Evolutionary conservation across 345 rosid species (phyloP).

Genomic region (Heritiera littoralis): DNA sequence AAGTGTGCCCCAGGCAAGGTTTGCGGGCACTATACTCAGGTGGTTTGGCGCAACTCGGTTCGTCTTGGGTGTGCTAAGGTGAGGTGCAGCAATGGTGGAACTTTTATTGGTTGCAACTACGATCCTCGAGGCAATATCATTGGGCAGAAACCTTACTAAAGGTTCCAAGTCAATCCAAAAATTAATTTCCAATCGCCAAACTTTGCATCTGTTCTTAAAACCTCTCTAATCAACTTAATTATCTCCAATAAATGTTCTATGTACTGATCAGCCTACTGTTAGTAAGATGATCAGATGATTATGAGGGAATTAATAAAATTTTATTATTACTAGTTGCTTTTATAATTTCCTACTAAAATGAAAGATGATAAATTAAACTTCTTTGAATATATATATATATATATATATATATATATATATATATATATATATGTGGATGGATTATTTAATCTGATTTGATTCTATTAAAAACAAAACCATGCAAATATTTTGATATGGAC

Average conservation of each 20-base stretch:
- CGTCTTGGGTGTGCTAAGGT: conserved; percentile 70
- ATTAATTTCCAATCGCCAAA: neutral
- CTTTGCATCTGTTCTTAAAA: neutral
- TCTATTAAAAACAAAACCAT: no score
- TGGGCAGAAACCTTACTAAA: conserved; percentile 17
- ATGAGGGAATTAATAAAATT: neutral
- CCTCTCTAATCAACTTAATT: neutral
- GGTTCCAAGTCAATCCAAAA: neutral
- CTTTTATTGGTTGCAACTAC: conserved; percentile 54
- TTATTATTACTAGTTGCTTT: neutral
- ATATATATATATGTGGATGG: no score
- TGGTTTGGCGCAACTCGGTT: conserved; percentile 61
- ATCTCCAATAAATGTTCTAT: neutral
- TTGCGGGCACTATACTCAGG: conserved; percentile 76
- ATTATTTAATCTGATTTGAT: no score
- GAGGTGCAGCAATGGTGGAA: conserved; percentile 51
- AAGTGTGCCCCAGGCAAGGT: conserved; percentile 42
- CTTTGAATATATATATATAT: neutral
- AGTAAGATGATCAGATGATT: neutral
- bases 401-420: no score
- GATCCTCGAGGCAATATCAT: neutral
- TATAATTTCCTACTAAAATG: neutral
- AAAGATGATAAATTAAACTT: neutral
- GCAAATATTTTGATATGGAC: no score
- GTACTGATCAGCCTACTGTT: neutral